These are phyloP conservation scores for Flaveria brownii DNA, from an alignment of 129 eudicot species.

Conservation along the genomic window DNA sequence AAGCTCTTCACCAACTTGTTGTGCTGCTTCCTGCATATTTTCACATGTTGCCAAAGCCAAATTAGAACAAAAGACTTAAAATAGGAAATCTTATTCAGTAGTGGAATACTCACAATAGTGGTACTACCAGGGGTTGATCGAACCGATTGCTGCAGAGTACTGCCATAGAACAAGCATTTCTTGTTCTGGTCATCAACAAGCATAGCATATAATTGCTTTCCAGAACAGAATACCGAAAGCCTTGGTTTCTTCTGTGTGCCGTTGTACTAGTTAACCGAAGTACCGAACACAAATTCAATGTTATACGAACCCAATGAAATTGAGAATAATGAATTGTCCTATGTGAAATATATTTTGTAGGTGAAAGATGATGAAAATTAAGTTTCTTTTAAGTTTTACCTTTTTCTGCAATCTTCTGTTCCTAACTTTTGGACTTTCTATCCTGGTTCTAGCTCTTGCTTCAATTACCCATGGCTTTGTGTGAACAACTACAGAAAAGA, in stretches of 20 bases:
- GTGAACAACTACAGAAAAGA: conserved; percentile 18
- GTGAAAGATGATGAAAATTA: not conserved
- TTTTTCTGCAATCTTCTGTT: conserved; percentile 72
- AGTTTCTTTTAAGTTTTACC: conserved; percentile 33
- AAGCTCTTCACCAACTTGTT: conserved; percentile 87
- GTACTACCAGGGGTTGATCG: conserved; percentile 56
- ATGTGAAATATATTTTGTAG: not conserved
- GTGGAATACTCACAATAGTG: conserved; percentile 57
- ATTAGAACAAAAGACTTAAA: not conserved
- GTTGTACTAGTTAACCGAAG: conserved; percentile 53
- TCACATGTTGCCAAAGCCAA: conserved; percentile 10
- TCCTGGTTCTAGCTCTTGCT: conserved; percentile 58
- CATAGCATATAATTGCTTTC: conserved; percentile 79
- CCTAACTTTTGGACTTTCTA: conserved; percentile 71
- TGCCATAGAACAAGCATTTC: conserved; percentile 79
- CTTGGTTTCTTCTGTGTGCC: conserved; percentile 88
- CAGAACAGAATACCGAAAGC: conserved; percentile 95
- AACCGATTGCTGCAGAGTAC: conserved; percentile 72
- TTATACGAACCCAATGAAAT: not conserved
- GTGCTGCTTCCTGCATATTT: conserved; percentile 71
- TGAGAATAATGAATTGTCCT: not conserved
- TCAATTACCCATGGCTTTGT: conserved; percentile 55
- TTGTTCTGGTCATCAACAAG: conserved; percentile 89
- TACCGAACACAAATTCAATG: not conserved
- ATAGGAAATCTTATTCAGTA: not conserved